These are phyloP conservation scores for Thermomucor indicae-seudaticae DNA, from an alignment of 371 early-diverging fungal genomes.

Conservation along the genomic window DNA sequence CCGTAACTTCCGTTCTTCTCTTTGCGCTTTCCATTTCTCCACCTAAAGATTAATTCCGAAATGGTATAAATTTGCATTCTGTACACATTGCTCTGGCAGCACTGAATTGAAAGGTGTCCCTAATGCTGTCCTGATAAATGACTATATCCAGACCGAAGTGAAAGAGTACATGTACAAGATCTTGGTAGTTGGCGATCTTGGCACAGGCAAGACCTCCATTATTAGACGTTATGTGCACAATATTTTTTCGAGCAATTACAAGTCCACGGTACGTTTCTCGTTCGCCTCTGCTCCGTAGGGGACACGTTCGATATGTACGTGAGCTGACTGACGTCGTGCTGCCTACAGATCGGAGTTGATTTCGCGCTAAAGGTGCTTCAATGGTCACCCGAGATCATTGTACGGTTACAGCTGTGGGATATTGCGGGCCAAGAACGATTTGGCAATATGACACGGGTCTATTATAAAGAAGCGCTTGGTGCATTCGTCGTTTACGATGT, in stretches of 20 bases:
- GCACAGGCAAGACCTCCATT: conserved; percentile 73
- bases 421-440: conserved; percentile 86
- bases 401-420: conserved; percentile 80
- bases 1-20: neutral
- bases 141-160: conserved; percentile 20
- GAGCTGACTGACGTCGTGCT: neutral
- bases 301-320: neutral
- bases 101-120: neutral
- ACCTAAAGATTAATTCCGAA: neutral
- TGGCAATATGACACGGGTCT: conserved; percentile 74
- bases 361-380: conserved; percentile 79
- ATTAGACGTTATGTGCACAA: conserved; percentile 68
- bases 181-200: conserved; percentile 76
- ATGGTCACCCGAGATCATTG: conserved; percentile 51
- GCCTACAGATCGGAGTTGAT: conserved; percentile 71
- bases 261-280: conserved; percentile 58
- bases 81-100: neutral
- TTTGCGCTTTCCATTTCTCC: neutral
- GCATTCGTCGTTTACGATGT: conserved; percentile 80
- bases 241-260: conserved; percentile 67
- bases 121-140: neutral
- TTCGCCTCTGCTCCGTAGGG: neutral
- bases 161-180: conserved; percentile 65
- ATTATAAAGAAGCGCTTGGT: conserved; percentile 78
- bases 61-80: neutral